Evolutionary conservation across 2,329 filamentous ascomycete genomes (phyloP).

Genomic region (Ophiostoma tasmaniense): DNA sequence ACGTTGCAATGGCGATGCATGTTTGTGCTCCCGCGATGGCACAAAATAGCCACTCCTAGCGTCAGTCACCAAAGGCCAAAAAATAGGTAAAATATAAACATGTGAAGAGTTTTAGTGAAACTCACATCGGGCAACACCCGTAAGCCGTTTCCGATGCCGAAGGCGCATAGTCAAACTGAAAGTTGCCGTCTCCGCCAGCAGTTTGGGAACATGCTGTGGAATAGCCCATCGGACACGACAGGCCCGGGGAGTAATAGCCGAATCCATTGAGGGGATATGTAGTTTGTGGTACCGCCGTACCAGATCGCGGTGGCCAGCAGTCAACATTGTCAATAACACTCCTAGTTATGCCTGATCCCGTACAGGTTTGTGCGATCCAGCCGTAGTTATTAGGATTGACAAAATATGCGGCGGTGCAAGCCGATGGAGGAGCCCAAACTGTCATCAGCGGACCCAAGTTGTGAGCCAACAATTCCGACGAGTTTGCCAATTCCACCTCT

Average conservation of each 20-base stretch:
- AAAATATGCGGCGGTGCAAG: not conserved
- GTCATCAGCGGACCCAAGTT: not conserved
- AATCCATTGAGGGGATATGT: not conserved
- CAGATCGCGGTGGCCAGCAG: not conserved
- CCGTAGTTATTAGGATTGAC: not conserved
- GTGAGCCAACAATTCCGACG: not conserved
- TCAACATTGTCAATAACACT: not conserved
- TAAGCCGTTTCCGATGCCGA: not conserved
- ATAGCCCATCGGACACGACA: not conserved
- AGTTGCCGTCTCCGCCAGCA: not conserved
- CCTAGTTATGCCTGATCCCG: not conserved
- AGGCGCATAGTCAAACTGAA: not conserved
- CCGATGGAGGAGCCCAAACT: not conserved
- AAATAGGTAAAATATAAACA: no score
- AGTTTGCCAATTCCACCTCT: not conserved
- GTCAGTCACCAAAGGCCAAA: no score
- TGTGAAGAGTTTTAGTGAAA: no score
- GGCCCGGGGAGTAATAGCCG: not conserved
- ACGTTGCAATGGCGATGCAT: not conserved
- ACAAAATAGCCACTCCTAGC: not conserved
- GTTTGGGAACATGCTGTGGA: not conserved
- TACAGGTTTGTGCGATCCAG: not conserved
- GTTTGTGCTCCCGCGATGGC: not conserved
- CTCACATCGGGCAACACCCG: not conserved
- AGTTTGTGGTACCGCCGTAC: not conserved